These are phyloP conservation scores for Spizellomyces punctatus DNA, from an alignment of 192 early-diverging fungal species.

Conservation along the genomic window DNA sequence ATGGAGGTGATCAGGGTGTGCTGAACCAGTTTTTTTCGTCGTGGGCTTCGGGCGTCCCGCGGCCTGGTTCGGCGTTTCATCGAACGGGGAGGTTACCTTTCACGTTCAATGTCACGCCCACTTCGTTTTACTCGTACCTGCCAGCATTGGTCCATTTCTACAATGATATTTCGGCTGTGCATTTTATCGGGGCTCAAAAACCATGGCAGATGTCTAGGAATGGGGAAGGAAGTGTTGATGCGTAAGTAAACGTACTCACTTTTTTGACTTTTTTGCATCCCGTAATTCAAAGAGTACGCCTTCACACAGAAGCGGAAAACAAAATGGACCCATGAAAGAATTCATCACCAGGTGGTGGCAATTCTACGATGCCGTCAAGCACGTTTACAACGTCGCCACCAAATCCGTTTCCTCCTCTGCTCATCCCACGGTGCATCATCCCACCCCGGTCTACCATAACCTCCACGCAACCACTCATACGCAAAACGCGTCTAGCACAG, in stretches of 20 bases:
- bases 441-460: not conserved
- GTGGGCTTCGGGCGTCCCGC: constrained; percentile 60
- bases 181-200: constrained; percentile 88
- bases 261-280: no score
- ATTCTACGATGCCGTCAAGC: constrained; percentile 29
- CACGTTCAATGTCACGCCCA: constrained; percentile 86
- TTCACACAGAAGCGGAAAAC: not conserved
- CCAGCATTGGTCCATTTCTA: constrained; percentile 83
- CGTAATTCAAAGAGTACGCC: no score
- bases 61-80: constrained; percentile 18
- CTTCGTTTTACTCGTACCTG: constrained; percentile 74
- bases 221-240: not conserved
- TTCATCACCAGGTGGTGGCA: constrained; percentile 27
- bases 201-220: constrained; percentile 66
- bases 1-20: constrained; percentile 94
- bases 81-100: constrained; percentile 78
- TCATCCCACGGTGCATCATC: not conserved
- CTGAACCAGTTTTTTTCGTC: constrained; percentile 84
- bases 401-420: not conserved
- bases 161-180: constrained; percentile 73
- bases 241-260: not conserved
- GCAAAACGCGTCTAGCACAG: not conserved
- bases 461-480: not conserved
- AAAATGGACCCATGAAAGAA: constrained; percentile 13
- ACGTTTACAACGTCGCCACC: constrained; percentile 3